phyloP scores from a whole-genome alignment of 495 filamentous ascomycete species.

The Talaromyces wortmannii region DNA sequence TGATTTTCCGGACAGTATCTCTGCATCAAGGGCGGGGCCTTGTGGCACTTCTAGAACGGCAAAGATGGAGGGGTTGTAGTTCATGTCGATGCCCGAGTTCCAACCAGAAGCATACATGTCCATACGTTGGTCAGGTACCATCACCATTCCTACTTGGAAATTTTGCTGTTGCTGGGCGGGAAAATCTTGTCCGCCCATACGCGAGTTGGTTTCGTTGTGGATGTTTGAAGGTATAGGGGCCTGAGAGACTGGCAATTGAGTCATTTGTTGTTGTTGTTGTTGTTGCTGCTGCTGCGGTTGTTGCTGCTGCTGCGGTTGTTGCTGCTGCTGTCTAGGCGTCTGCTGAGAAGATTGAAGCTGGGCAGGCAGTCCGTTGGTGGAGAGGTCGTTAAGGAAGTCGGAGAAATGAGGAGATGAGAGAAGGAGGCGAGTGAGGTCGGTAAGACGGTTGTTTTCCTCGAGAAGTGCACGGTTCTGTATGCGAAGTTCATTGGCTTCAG shows the following conservation, averaged over 20 bases:
- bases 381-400: constrained; percentile 69
- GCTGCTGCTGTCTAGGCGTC: constrained; percentile 19
- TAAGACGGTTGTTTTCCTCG: constrained; percentile 74
- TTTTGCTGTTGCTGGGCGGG: constrained; percentile 45
- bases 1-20: constrained; percentile 60
- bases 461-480: constrained; percentile 64
- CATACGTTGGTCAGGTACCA: constrained; percentile 67
- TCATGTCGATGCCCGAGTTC: constrained; percentile 47
- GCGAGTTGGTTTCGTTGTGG: constrained; percentile 60
- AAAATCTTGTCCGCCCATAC: constrained; percentile 42
- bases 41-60: constrained; percentile 71
- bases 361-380: constrained; percentile 38
- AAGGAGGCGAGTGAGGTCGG: constrained; percentile 72
- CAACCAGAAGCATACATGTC: constrained; percentile 46
- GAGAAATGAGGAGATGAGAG: constrained; percentile 83
- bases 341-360: constrained; percentile 24
- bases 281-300: too few species aligned
- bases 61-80: constrained; percentile 68
- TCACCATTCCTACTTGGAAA: constrained; percentile 59
- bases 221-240: constrained; percentile 10
- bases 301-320: constrained; percentile 27
- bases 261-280: too few species aligned
- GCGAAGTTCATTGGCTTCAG: constrained; percentile 65
- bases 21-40: constrained; percentile 55
- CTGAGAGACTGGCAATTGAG: constrained; percentile 21